These are phyloP conservation scores for Agaricales sp. DNA, from an alignment of 1,284 basidiomycete genomes.

Conservation along the genomic window DNA sequence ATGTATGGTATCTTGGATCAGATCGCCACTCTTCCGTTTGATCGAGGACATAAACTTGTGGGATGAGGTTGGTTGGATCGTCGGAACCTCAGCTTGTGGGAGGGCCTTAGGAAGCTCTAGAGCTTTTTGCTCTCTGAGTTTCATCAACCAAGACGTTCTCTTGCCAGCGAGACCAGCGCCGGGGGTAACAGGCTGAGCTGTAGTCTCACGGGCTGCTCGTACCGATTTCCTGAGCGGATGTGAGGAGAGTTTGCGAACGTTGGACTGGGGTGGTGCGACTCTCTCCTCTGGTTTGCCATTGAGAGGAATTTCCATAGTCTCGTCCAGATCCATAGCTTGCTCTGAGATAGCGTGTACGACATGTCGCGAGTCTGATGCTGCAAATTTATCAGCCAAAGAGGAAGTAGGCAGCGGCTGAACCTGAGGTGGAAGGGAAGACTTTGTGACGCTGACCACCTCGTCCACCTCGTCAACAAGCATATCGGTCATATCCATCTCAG, in stretches of 20 bases:
- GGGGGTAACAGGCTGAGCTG: constrained; percentile 28
- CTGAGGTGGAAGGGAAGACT: not conserved
- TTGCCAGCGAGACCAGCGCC: constrained; percentile 39
- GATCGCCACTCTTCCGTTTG: constrained; percentile 63
- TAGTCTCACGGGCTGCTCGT: constrained; percentile 36
- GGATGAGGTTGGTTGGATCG: not conserved
- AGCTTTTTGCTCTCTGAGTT: constrained; percentile 65
- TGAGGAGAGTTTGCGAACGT: constrained; percentile 50
- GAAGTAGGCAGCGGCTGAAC: not conserved
- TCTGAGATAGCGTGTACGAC: not conserved
- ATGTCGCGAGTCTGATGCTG: not conserved
- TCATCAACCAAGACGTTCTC: constrained; percentile 69
- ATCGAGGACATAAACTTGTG: constrained; percentile 14
- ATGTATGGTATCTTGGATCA: constrained; percentile 19
- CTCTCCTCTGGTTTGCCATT: constrained; percentile 20
- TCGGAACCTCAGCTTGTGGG: constrained; percentile 19
- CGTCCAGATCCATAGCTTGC: not conserved
- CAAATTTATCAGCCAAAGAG: not conserved
- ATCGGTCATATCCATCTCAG: not conserved
- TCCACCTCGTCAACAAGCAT: not conserved
- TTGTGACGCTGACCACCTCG: too few relatives aligned
- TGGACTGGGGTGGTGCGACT: constrained; percentile 16
- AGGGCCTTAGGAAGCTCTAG: constrained; percentile 33
- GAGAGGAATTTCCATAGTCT: constrained; percentile 18
- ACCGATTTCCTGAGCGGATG: constrained; percentile 63